Conservation (phyloP, 2,329 filamentous ascomycete genomes). For the Zymoseptoria pseudotritici region DNA sequence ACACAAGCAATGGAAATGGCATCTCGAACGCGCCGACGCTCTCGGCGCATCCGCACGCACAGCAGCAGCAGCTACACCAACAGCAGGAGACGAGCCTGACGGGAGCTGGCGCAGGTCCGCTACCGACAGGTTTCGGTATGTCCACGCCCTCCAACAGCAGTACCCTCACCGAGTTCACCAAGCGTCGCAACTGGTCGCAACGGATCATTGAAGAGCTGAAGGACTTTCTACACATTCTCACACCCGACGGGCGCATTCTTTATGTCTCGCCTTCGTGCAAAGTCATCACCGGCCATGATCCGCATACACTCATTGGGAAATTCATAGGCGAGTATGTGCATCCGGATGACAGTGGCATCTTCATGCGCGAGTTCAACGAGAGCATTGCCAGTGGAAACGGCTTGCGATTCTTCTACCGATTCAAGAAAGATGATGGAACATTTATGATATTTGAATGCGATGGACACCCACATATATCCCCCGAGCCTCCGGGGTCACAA, state of each 20-base stretch:
- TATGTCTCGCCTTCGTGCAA: conserved; percentile 79
- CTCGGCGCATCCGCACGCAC: background rate
- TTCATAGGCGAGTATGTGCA: conserved; percentile 80
- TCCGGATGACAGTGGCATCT: conserved; percentile 73
- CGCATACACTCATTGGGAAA: conserved; percentile 62
- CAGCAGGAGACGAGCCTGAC: conserved; percentile 28
- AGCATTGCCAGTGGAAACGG: conserved; percentile 74
- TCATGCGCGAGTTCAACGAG: conserved; percentile 82
- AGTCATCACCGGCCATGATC: conserved; percentile 65
- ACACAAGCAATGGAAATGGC: conserved; percentile 9
- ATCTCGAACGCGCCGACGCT: conserved; percentile 8
- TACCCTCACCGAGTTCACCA: conserved; percentile 59
- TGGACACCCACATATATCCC: conserved; percentile 81
- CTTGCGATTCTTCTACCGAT: conserved; percentile 78
- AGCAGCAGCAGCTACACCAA: conserved; percentile 20
- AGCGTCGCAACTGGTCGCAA: conserved; percentile 72
- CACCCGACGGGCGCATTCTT: conserved; percentile 72
- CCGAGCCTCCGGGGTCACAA: conserved; percentile 46
- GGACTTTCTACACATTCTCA: conserved; percentile 82
- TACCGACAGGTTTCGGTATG: conserved; percentile 48
- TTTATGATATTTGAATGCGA: conserved; percentile 85
- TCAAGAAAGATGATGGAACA: conserved; percentile 64
- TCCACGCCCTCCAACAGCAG: conserved; percentile 40
- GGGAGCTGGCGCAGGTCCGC: conserved; percentile 47
- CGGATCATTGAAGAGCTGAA: conserved; percentile 83